These are phyloP conservation scores for Aureobasidium sp. DNA, from an alignment of 2,329 filamentous ascomycete species.

Conservation along the genomic window DNA sequence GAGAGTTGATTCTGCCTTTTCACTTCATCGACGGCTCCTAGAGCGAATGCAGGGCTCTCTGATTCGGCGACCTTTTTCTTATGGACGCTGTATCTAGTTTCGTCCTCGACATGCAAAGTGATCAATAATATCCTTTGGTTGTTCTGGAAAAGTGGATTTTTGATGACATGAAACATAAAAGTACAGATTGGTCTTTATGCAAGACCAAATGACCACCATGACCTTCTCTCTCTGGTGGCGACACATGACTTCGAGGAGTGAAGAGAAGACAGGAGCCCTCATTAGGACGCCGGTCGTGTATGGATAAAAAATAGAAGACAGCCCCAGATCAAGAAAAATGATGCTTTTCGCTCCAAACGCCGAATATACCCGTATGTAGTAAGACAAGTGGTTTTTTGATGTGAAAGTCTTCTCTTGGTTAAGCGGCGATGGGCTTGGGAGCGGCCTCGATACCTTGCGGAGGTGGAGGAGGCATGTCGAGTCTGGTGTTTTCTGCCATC, in stretches of 20 bases:
- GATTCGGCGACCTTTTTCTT: constrained; percentile 16
- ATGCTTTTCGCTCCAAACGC: constrained; percentile 15
- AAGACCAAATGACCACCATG: not conserved
- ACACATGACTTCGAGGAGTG: constrained; percentile 2
- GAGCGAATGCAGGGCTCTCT: constrained; percentile 20
- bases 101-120: not conserved
- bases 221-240: not conserved
- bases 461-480: constrained; percentile 53
- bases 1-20: constrained; percentile 11
- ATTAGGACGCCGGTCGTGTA: not conserved
- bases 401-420: not conserved
- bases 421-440: constrained; percentile 17
- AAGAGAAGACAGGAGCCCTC: constrained; percentile 4
- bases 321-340: not conserved
- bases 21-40: constrained; percentile 18
- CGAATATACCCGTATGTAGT: constrained; percentile 4
- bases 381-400: not conserved
- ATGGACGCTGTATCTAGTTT: constrained; percentile 13
- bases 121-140: not conserved
- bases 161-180: constrained; percentile 8
- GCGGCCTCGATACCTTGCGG: constrained; percentile 15
- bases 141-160: not conserved
- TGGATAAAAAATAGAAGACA: not conserved
- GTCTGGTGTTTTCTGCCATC: constrained; percentile 80
- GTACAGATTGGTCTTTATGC: not conserved